These are phyloP conservation scores for Trichoderma sp. DNA, from an alignment of 2,329 filamentous ascomycete genomes.

Conservation along the genomic window DNA sequence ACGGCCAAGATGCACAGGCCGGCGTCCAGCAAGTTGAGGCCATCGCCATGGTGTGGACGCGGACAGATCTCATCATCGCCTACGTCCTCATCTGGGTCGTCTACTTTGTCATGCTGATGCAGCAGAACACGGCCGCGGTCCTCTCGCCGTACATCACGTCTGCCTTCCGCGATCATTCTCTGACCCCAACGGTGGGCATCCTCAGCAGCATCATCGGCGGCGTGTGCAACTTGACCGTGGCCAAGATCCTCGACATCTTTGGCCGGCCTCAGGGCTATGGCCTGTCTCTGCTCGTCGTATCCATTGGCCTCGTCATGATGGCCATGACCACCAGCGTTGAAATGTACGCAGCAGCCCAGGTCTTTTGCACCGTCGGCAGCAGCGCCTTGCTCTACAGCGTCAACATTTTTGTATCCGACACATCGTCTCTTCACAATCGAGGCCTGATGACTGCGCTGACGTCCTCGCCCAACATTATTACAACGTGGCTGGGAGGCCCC, in stretches of 20 bases:
- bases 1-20: conserved; percentile 39
- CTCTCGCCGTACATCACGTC: conserved; percentile 53
- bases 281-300: conserved; percentile 53
- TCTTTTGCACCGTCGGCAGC: conserved; percentile 66
- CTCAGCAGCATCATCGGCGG: conserved; percentile 58
- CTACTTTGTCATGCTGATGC: conserved; percentile 42
- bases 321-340: conserved; percentile 61
- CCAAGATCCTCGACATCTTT: conserved; percentile 68
- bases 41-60: conserved; percentile 39
- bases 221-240: conserved; percentile 63
- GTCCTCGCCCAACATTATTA: conserved; percentile 67
- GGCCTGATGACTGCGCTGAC: conserved; percentile 65
- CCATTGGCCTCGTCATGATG: conserved; percentile 63
- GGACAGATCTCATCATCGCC: conserved; percentile 46
- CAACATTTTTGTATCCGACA: conserved; percentile 67
- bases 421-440: conserved; percentile 65
- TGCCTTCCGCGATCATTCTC: conserved; percentile 53
- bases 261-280: conserved; percentile 65
- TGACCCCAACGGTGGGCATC: conserved; percentile 56
- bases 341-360: conserved; percentile 64
- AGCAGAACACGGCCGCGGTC: conserved; percentile 42
- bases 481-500: conserved; percentile 62
- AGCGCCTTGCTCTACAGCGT: conserved; percentile 48
- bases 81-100: conserved; percentile 48
- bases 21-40: conserved; percentile 51